Evolutionary conservation across 768 basidiomycete genomes (phyloP).

Genomic region (Leccinum uliginosum): DNA sequence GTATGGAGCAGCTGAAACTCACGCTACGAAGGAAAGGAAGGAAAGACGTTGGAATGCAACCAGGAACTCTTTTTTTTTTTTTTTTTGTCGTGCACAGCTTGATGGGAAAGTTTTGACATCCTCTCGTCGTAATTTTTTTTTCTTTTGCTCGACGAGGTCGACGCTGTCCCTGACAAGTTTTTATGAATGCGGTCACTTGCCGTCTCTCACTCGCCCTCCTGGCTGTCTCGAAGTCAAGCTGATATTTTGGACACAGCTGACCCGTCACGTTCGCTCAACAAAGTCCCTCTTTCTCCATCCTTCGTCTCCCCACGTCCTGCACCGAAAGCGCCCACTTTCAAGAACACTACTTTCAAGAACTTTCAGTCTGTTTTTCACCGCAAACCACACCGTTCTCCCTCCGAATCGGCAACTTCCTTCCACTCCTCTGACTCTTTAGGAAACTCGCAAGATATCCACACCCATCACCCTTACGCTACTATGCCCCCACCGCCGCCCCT

Average conservation of each 20-base stretch:
- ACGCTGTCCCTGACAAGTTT: not conserved
- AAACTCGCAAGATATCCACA: slow-evolving; percentile 34
- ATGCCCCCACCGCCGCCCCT: slow-evolving; percentile 63
- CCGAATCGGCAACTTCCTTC: slow-evolving; percentile 49
- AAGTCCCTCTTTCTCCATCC: slow-evolving; percentile 42
- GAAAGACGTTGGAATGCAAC: no score
- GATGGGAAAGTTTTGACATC: slow-evolving; percentile 2
- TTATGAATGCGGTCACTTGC: slow-evolving; percentile 34
- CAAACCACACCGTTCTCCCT: slow-evolving; percentile 39
- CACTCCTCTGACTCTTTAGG: slow-evolving; percentile 42
- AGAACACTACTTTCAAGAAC: slow-evolving; percentile 31
- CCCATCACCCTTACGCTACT: slow-evolving; percentile 50
- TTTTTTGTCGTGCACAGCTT: not conserved
- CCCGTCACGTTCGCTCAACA: slow-evolving; percentile 3
- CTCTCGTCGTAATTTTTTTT: slow-evolving; percentile 4
- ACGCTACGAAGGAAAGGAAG: not conserved
- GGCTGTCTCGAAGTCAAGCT: slow-evolving; percentile 38
- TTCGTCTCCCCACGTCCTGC: slow-evolving; percentile 35
- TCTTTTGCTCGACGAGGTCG: not conserved
- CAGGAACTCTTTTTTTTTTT: not conserved
- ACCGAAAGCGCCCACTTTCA: slow-evolving; percentile 30
- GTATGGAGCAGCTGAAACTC: not conserved
- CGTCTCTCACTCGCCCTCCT: slow-evolving; percentile 24
- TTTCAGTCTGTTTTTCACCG: slow-evolving; percentile 55
- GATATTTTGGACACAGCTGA: slow-evolving; percentile 31